Conservation (phyloP, 441 rosid species). For the Oxalis stricta region DNA sequence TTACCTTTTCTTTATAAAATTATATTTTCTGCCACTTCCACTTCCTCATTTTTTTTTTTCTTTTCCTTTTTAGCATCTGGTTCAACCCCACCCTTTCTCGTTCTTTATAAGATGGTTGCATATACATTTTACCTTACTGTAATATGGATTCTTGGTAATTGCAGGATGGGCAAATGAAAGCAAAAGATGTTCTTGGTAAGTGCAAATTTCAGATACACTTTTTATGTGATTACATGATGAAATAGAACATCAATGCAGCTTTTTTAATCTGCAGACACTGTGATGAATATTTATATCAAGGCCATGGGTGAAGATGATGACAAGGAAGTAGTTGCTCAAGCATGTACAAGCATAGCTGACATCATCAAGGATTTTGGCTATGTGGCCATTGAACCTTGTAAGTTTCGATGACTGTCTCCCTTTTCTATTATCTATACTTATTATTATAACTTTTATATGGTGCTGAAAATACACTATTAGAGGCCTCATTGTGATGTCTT, state of each 20-base stretch:
- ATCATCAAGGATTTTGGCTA: slow-evolving; percentile 82
- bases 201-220: slow-evolving; percentile 6
- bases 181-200: slow-evolving; percentile 73
- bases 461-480: not conserved
- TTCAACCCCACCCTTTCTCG: not conserved
- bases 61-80: not conserved
- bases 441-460: not conserved
- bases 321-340: slow-evolving; percentile 96
- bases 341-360: slow-evolving; percentile 79
- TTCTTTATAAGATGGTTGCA: not conserved
- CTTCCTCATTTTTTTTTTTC: not conserved
- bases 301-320: slow-evolving; percentile 87
- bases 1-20: not conserved
- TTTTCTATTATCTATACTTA: not conserved
- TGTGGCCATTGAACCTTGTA: slow-evolving; percentile 72
- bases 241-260: slow-evolving; percentile 8
- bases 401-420: slow-evolving; percentile 18
- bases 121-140: slow-evolving; percentile 2
- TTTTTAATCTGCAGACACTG: slow-evolving; percentile 40
- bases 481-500: slow-evolving; percentile 12
- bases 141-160: slow-evolving; percentile 13
- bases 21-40: too few relatives aligned
- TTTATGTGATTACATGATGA: slow-evolving; percentile 1
- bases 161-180: slow-evolving; percentile 68
- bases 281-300: slow-evolving; percentile 68